A percentile compares a stretch with the other conserved stretches of the same genome.
Evolutionary conservation across 805 yeast species (phyloP).

Genomic region (Candida hispaniensis): DNA sequence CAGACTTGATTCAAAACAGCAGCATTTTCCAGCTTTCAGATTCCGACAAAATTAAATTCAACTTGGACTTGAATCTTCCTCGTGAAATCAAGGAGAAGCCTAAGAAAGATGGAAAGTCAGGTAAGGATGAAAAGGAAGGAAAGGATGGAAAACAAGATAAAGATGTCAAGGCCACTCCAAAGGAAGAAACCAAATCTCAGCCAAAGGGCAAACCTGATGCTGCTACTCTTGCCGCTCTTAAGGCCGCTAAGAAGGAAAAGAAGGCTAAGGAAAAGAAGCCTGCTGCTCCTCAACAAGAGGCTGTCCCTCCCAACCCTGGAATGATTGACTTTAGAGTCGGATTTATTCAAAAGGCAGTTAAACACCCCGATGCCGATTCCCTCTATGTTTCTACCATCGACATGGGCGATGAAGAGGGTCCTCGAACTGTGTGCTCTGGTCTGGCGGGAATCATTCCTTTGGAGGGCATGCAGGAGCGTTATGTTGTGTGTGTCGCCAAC

Average conservation of each 20-base stretch:
- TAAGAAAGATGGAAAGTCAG: slow-evolving; percentile 30
- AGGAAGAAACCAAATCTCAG: slow-evolving; percentile 30
- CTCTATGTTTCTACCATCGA: slow-evolving; percentile 93
- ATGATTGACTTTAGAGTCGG: slow-evolving; percentile 92
- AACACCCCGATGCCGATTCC: slow-evolving; percentile 97
- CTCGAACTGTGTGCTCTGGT: slow-evolving; percentile 97
- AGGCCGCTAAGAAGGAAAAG: slow-evolving; percentile 23
- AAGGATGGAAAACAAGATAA: slow-evolving; percentile 18
- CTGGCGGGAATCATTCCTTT: slow-evolving; percentile 78
- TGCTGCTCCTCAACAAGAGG: slow-evolving; percentile 37
- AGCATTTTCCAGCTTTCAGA: slow-evolving; percentile 37
- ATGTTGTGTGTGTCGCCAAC: slow-evolving; percentile 85
- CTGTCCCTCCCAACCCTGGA: slow-evolving; percentile 66
- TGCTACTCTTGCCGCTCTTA: slow-evolving; percentile 25
- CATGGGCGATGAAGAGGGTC: slow-evolving; percentile 92
- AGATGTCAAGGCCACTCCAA: slow-evolving; percentile 14
- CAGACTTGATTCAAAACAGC: slow-evolving; percentile 70
- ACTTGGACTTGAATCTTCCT: slow-evolving; percentile 55
- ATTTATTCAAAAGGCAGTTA: slow-evolving; percentile 88
- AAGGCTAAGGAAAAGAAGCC: slow-evolving; percentile 43
- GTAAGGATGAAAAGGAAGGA: slow-evolving; percentile 19
- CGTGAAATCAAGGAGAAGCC: slow-evolving; percentile 52
- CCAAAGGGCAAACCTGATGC: slow-evolving; percentile 43
- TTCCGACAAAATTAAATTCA: slow-evolving; percentile 44
- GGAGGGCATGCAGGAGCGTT: slow-evolving; percentile 93